phyloP scores from a whole-genome alignment of 2,329 filamentous ascomycete species.

The Fonsecaea nubica region DNA sequence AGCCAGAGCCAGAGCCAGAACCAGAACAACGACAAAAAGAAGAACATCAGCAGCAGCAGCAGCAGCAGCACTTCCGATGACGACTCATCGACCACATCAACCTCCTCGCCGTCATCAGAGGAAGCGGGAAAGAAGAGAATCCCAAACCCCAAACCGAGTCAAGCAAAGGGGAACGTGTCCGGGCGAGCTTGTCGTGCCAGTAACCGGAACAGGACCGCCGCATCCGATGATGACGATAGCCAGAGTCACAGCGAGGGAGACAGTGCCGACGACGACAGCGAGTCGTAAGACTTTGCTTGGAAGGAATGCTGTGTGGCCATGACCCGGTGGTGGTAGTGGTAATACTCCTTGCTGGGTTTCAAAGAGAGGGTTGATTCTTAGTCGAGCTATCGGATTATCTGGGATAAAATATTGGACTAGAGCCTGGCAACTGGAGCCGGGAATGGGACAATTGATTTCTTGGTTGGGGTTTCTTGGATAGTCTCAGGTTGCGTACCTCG shows the following conservation, averaged over 20 bases:
- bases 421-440: no score
- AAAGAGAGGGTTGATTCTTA: no score
- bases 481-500: no score
- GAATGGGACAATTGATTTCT: no score
- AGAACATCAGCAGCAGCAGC: no score
- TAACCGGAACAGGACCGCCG: conserved; percentile 26
- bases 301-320: no score
- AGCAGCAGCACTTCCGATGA: not conserved
- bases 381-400: no score
- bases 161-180: not conserved
- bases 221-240: conserved; percentile 20
- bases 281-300: conserved; percentile 2
- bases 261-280: conserved; percentile 2
- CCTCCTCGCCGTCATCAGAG: conserved; percentile 8
- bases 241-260: conserved; percentile 15
- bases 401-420: no score
- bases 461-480: no score
- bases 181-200: conserved; percentile 20
- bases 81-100: not conserved
- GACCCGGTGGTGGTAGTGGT: no score
- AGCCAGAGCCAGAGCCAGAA: not conserved
- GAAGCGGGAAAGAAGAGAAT: not conserved
- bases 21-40: no score
- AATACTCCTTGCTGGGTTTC: no score
- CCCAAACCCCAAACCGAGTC: not conserved